phyloP scores from a whole-genome alignment of 148 eudicot genomes.

The Cornus florida region DNA sequence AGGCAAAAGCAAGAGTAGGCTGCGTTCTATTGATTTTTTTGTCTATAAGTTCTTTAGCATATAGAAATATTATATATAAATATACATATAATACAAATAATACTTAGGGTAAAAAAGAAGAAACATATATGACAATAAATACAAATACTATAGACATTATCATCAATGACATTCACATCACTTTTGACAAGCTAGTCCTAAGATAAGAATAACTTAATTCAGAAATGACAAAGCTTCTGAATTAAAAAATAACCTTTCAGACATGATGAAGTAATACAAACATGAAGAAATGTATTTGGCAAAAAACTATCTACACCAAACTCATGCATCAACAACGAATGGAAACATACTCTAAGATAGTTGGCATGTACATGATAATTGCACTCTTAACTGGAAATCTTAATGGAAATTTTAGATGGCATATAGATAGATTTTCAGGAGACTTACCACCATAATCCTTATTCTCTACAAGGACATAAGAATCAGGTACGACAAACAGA shows the following conservation, averaged over 20 bases:
- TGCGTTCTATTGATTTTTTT: too few species aligned
- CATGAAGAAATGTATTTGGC: background rate
- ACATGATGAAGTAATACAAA: too few species aligned
- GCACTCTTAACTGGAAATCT: background rate
- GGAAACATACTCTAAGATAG: background rate
- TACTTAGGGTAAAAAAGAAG: too few species aligned
- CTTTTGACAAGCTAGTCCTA: background rate
- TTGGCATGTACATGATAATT: background rate
- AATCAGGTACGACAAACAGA: slow-evolving; percentile 91
- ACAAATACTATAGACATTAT: too few species aligned
- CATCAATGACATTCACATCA: background rate
- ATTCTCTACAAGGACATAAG: slow-evolving; percentile 90
- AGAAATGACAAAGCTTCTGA: too few species aligned
- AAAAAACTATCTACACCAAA: background rate
- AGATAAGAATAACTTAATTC: too few species aligned
- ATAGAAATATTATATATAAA: too few species aligned
- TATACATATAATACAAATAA: too few species aligned
- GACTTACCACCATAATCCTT: slow-evolving; percentile 91
- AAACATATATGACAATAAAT: background rate
- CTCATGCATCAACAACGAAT: background rate
- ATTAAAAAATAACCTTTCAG: too few species aligned
- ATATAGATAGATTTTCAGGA: too few species aligned
- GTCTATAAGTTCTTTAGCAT: too few species aligned
- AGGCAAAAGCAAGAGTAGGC: too few species aligned
- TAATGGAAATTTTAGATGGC: slow-evolving; percentile 5